These are phyloP conservation scores for Rhizoctonia solani DNA, from an alignment of 1,284 basidiomycete genomes.

Conservation along the genomic window DNA sequence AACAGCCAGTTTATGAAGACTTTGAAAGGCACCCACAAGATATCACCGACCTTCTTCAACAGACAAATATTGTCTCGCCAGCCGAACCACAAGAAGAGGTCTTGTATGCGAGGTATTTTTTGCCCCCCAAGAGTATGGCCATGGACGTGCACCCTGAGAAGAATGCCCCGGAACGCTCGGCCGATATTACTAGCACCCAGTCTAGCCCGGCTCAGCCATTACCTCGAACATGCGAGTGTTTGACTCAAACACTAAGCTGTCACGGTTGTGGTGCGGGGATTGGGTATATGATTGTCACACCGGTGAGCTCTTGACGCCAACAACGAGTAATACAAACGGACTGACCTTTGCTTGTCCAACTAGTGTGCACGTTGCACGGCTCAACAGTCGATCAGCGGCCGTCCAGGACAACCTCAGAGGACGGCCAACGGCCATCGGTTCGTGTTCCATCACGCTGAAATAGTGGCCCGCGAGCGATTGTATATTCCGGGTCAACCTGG, in stretches of 20 bases:
- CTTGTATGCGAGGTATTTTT: conserved; percentile 31
- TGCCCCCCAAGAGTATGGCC: conserved; percentile 19
- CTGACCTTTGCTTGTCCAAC: conserved; percentile 31
- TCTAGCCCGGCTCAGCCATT: conserved; percentile 52
- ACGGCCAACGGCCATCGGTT: conserved; percentile 79
- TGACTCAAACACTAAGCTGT: conserved; percentile 78
- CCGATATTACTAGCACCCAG: conserved; percentile 49
- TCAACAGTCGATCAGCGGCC: conserved; percentile 47
- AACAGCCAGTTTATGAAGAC: neutral
- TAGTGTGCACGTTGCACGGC: conserved; percentile 71
- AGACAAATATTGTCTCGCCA: neutral
- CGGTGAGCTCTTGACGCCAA: conserved; percentile 49
- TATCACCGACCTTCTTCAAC: conserved; percentile 8
- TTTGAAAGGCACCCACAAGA: conserved; percentile 29
- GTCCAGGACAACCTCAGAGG: conserved; percentile 55
- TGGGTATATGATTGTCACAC: conserved; percentile 76
- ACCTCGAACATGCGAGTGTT: conserved; percentile 65
- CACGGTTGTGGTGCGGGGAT: conserved; percentile 76
- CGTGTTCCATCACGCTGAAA: conserved; percentile 82
- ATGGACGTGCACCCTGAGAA: neutral
- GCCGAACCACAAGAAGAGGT: conserved; percentile 8
- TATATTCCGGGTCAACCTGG: conserved; percentile 73
- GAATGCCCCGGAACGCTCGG: conserved; percentile 24
- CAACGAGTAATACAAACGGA: conserved; percentile 20
- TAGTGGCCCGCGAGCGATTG: conserved; percentile 68